phyloP scores from a whole-genome alignment of 495 filamentous ascomycete genomes.

The Xylaria venustula region DNA sequence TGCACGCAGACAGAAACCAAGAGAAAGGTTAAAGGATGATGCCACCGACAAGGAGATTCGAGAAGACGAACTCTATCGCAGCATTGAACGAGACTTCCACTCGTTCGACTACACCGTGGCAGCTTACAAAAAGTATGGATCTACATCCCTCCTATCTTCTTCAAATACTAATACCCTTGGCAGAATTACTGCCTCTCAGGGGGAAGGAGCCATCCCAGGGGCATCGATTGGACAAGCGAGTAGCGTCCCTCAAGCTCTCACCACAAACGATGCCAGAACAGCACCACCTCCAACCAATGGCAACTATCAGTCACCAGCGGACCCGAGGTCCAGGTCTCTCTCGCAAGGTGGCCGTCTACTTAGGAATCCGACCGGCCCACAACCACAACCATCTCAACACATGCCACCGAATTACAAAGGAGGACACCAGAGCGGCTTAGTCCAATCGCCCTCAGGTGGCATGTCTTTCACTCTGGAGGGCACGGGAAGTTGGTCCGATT shows the following conservation, averaged over 20 bases:
- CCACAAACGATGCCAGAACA: slow-evolving; percentile 40
- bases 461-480: slow-evolving; percentile 89
- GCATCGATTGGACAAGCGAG: slow-evolving; percentile 14
- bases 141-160: not conserved
- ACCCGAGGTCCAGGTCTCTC: slow-evolving; percentile 8
- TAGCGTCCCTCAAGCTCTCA: slow-evolving; percentile 37
- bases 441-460: slow-evolving; percentile 77
- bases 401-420: slow-evolving; percentile 42
- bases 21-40: slow-evolving; percentile 87
- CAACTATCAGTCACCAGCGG: slow-evolving; percentile 8
- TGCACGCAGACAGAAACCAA: slow-evolving; percentile 87
- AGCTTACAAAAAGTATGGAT: slow-evolving; percentile 60
- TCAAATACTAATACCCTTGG: slow-evolving; percentile 3
- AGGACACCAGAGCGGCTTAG: slow-evolving; percentile 46
- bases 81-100: slow-evolving; percentile 93
- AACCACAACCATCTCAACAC: slow-evolving; percentile 50
- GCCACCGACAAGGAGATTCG: slow-evolving; percentile 94
- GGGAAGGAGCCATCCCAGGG: slow-evolving; percentile 2
- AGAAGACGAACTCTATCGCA: slow-evolving; percentile 88
- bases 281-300: slow-evolving; percentile 22
- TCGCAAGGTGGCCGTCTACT: slow-evolving; percentile 18
- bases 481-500: slow-evolving; percentile 82
- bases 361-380: slow-evolving; percentile 23
- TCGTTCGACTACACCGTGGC: slow-evolving; percentile 91
- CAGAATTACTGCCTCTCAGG: slow-evolving; percentile 20